phyloP scores from a whole-genome alignment of 1,284 basidiomycete species.

The Fistulinella cinereoalba region DNA sequence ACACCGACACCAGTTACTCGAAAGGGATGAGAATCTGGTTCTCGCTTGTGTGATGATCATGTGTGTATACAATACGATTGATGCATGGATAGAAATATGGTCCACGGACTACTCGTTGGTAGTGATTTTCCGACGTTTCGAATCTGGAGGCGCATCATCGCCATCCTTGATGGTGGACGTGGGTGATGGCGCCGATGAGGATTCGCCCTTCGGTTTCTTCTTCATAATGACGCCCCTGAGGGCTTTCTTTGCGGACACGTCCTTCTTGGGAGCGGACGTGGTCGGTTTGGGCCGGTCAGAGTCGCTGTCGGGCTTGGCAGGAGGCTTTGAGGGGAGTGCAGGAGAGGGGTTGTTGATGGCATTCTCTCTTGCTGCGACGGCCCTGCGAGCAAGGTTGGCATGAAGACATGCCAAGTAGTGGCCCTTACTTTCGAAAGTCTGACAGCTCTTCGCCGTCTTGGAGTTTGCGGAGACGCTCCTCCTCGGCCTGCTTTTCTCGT shows the following conservation, averaged over 20 bases:
- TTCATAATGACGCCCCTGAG: slow-evolving; percentile 79
- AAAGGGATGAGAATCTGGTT: slow-evolving; percentile 12
- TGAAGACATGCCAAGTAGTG: slow-evolving; percentile 4
- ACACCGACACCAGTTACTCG: slow-evolving; percentile 65
- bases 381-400: slow-evolving; percentile 43
- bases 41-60: slow-evolving; percentile 1
- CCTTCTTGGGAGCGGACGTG: slow-evolving; percentile 42
- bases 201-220: slow-evolving; percentile 53
- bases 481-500: slow-evolving; percentile 69
- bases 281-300: slow-evolving; percentile 23
- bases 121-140: slow-evolving; percentile 56
- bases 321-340: slow-evolving; percentile 11
- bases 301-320: slow-evolving; percentile 19
- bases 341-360: slow-evolving; percentile 44
- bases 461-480: slow-evolving; percentile 70
- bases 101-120: slow-evolving; percentile 13
- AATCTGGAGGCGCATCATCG: slow-evolving; percentile 35
- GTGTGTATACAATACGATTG: slow-evolving; percentile 11
- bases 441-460: slow-evolving; percentile 80
- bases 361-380: slow-evolving; percentile 67
- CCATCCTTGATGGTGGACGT: slow-evolving; percentile 8
- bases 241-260: slow-evolving; percentile 47
- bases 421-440: slow-evolving; percentile 70
- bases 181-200: slow-evolving; percentile 19
- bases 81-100: too few species aligned